phyloP scores from a whole-genome alignment of 2,329 filamentous ascomycete species.

The Paradendryphiella salina region DNA sequence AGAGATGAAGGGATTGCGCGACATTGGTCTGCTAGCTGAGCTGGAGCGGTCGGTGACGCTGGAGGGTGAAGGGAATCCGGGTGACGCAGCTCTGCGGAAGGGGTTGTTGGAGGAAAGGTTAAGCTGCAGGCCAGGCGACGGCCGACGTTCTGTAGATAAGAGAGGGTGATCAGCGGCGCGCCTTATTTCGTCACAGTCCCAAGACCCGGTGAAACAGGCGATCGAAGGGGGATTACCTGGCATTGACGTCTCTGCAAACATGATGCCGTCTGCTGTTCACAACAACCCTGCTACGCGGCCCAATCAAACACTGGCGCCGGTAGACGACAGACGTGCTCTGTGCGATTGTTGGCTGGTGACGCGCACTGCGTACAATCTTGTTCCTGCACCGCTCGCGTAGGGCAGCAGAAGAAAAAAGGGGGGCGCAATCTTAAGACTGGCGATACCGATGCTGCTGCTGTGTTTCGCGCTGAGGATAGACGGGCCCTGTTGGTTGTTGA shows the following conservation, averaged over 20 bases:
- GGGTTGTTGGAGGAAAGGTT: conserved; percentile 77
- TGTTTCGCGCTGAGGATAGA: conserved; percentile 30
- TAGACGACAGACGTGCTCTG: conserved; percentile 22
- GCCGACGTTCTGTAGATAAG: conserved; percentile 50
- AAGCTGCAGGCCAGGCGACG: conserved; percentile 61
- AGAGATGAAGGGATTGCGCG: conserved; percentile 77
- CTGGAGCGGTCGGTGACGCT: conserved; percentile 46
- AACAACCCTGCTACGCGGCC: conserved; percentile 41
- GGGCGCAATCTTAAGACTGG: conserved; percentile 36
- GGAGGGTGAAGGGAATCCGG: conserved; percentile 42
- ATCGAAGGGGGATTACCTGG: conserved; percentile 44
- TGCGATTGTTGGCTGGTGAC: conserved; percentile 28
- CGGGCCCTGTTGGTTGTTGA: conserved; percentile 16
- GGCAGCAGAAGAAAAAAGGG: conserved; percentile 18
- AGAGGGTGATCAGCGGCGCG: conserved; percentile 31
- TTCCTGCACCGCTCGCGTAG: conserved; percentile 16
- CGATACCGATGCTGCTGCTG: conserved; percentile 33
- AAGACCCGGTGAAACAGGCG: conserved; percentile 41
- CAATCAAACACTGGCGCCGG: conserved; percentile 41
- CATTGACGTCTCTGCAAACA: conserved; percentile 49
- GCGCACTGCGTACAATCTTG: conserved; percentile 25
- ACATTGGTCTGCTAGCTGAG: conserved; percentile 67
- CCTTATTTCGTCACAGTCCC: conserved; percentile 38
- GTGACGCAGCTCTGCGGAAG: conserved; percentile 71
- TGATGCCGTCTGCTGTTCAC: conserved; percentile 41